These are phyloP conservation scores for Westerdykella aurantiaca DNA, from an alignment of 2,329 filamentous ascomycete genomes.

Conservation along the genomic window DNA sequence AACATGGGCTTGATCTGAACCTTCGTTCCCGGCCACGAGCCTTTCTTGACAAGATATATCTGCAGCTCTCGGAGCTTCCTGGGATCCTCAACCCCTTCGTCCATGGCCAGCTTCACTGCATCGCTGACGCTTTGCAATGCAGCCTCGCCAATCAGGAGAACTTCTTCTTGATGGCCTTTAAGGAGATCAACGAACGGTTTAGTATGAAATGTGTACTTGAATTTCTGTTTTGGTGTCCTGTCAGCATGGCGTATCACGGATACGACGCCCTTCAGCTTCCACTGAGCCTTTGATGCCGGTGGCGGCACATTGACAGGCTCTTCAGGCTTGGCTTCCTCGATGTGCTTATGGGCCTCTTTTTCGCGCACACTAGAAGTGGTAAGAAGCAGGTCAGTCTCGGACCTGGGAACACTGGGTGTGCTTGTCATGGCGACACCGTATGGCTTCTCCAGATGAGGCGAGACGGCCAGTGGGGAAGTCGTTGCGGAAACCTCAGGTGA, in stretches of 20 bases:
- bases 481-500: constrained; percentile 44
- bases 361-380: constrained; percentile 21
- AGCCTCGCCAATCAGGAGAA: constrained; percentile 85
- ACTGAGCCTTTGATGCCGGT: constrained; percentile 74
- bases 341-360: constrained; percentile 17
- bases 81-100: constrained; percentile 74
- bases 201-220: constrained; percentile 98
- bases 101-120: constrained; percentile 75
- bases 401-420: constrained; percentile 18
- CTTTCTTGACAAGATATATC: constrained; percentile 87
- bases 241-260: constrained; percentile 95
- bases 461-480: constrained; percentile 40
- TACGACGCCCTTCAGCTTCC: constrained; percentile 97
- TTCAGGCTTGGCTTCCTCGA: constrained; percentile 10
- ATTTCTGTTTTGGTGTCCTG: constrained; percentile 96
- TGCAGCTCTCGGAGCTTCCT: constrained; percentile 80
- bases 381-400: constrained; percentile 29
- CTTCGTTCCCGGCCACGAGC: constrained; percentile 90
- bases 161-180: constrained; percentile 93
- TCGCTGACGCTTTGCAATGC: constrained; percentile 83
- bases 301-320: constrained; percentile 38
- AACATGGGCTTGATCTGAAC: constrained; percentile 99
- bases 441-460: constrained; percentile 40
- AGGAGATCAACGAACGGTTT: constrained; percentile 92
- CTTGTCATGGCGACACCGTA: constrained; percentile 17